Conservation (phyloP, 768 basidiomycete species). For the Mrakia gelida region DNA sequence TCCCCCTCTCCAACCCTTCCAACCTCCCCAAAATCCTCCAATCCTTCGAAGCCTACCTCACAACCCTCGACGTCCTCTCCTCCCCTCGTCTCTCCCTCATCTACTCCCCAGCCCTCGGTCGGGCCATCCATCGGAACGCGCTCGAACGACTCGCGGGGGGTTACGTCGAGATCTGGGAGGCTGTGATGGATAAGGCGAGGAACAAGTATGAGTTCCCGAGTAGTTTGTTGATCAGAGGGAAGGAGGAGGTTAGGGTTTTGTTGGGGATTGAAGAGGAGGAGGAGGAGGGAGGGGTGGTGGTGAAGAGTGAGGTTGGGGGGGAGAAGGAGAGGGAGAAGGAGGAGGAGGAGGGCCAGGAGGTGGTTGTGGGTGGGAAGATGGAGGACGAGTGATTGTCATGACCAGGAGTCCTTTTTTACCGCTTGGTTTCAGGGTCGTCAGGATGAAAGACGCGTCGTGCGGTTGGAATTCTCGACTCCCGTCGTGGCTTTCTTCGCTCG, state of each 20-base stretch:
- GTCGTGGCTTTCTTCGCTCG: too few species aligned
- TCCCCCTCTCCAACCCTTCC: constrained; percentile 62
- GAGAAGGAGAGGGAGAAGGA: background rate
- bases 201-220: constrained; percentile 88
- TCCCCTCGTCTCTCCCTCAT: constrained; percentile 74
- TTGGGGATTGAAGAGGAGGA: constrained; percentile 27
- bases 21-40: constrained; percentile 59
- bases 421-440: background rate
- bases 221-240: constrained; percentile 55
- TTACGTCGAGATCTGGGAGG: constrained; percentile 70
- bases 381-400: background rate
- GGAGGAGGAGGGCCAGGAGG: background rate
- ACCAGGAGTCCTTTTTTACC: background rate
- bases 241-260: constrained; percentile 29
- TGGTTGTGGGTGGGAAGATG: background rate
- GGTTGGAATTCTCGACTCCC: too few species aligned
- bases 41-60: constrained; percentile 77
- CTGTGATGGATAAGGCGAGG: constrained; percentile 61
- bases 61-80: constrained; percentile 66
- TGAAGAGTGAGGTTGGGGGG: background rate
- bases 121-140: constrained; percentile 69
- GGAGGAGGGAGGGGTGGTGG: background rate
- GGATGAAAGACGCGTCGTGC: too few species aligned
- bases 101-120: constrained; percentile 60
- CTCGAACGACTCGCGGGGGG: constrained; percentile 62